Conservation (phyloP, 495 filamentous ascomycete genomes). For the Aspergillus mulundensis region DNA sequence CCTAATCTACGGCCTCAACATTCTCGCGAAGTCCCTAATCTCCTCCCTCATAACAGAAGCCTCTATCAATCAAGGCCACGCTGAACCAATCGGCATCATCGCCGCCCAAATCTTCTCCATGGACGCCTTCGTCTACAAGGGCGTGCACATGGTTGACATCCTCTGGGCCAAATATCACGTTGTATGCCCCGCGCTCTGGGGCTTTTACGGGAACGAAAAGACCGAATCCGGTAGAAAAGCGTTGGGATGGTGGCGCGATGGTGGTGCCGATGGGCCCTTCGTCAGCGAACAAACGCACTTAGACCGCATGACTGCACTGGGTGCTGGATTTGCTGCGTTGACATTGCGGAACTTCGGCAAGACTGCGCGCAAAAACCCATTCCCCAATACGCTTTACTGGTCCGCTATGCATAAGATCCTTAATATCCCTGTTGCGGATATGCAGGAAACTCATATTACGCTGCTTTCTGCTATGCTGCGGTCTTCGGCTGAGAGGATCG, state of each 20-base stretch:
- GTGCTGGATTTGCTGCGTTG: constrained; percentile 76
- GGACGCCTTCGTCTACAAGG: constrained; percentile 63
- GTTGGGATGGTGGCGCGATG: constrained; percentile 70
- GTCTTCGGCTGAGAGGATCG: constrained; percentile 63
- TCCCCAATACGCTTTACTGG: constrained; percentile 81
- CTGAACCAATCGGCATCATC: constrained; percentile 79
- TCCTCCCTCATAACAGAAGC: constrained; percentile 73
- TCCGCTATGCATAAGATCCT: constrained; percentile 63
- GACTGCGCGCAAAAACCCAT: constrained; percentile 65
- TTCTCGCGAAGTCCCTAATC: constrained; percentile 74
- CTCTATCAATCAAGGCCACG: constrained; percentile 61
- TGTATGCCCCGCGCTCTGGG: constrained; percentile 81
- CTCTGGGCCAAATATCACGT: constrained; percentile 81
- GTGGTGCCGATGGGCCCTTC: constrained; percentile 51
- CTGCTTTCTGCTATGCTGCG: constrained; percentile 75
- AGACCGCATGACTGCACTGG: constrained; percentile 80
- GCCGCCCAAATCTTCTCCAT: constrained; percentile 70
- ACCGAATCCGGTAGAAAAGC: constrained; percentile 62
- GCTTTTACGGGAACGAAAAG: constrained; percentile 71
- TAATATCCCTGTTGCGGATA: constrained; percentile 60
- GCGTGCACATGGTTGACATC: constrained; percentile 73
- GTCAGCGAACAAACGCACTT: constrained; percentile 64
- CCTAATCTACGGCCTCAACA: constrained; percentile 79
- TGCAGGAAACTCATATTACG: constrained; percentile 73
- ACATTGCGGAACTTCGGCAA: constrained; percentile 74